Evolutionary conservation across 805 yeast genomes (phyloP).

Genomic region (Spencermartinsiella europaea): DNA sequence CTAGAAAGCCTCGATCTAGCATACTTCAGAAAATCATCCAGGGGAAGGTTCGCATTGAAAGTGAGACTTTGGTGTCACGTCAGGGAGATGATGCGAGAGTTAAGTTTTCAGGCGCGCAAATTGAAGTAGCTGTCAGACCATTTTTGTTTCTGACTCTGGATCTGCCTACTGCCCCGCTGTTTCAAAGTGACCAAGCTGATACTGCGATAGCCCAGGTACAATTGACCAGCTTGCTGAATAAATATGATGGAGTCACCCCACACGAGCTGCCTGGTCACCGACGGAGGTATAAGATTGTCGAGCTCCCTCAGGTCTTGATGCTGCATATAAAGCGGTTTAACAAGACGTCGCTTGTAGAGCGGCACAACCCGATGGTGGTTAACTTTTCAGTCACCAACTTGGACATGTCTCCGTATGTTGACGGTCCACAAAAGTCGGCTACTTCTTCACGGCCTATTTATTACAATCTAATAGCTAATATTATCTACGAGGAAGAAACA

Average conservation of each 20-base stretch:
- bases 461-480: constrained; percentile 47
- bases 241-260: constrained; percentile 29
- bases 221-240: constrained; percentile 39
- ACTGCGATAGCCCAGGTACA: constrained; percentile 50
- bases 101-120: constrained; percentile 22
- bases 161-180: constrained; percentile 53
- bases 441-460: constrained; percentile 19
- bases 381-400: constrained; percentile 45
- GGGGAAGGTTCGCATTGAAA: constrained; percentile 43
- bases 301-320: constrained; percentile 50
- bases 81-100: constrained; percentile 21
- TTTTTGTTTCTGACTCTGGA: constrained; percentile 57
- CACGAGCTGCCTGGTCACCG: constrained; percentile 35
- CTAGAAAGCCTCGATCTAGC: constrained; percentile 24
- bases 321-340: constrained; percentile 53
- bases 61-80: constrained; percentile 27
- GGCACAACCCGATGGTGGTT: constrained; percentile 57
- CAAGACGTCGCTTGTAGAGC: constrained; percentile 30
- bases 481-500: constrained; percentile 36
- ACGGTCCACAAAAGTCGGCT: constrained; percentile 17
- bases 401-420: constrained; percentile 34
- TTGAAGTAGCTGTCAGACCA: constrained; percentile 18
- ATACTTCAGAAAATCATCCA: constrained; percentile 42
- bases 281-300: constrained; percentile 36
- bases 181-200: constrained; percentile 43